Base-by-base conservation (phyloP, 2,329 filamentous ascomycete species). In the Pleurostoma richardsiae region DNA sequence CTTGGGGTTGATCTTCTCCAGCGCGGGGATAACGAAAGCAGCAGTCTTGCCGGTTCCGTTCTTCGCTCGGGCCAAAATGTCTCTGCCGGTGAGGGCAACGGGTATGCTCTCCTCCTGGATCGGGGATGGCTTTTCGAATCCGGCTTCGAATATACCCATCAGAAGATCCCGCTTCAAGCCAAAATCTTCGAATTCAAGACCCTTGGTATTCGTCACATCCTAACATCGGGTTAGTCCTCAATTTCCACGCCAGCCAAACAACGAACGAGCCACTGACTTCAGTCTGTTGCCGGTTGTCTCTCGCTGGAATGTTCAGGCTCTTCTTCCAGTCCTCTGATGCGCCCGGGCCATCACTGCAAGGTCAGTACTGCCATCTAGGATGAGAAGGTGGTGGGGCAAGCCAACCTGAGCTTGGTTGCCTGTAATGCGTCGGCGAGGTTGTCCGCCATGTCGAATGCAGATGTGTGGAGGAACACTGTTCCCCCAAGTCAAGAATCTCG, bases 101-200 rank as follows among this genome's bases (percentile, higher is more conserved):
- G 94, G 94, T 61, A 99, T 96, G 46, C 94, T 90, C 73, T 97
- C 94, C 84, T 99, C 94, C 82, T 99, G 94, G 59, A 99, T 99
- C 8, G 94, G 94, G 48, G 94, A 99, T 11, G 94, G 94, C 72
- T 95, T 96, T 68, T 99, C 94, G 68, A 96, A 99, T 53, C 94
- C 94, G 57, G 94, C 94, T 74, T 99, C 94, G 68, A 97, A 99
- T 56, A 99, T 97, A 52, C 94, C 94, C 92, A 97, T 99, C 73
- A 99, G 82, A 51, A 99, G 75, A 65, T 96, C 89, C 64, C 94
- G 82, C 75, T 95, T 96, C 59, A 99, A 85, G 56, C 87, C 88
- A 66, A 99, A 96, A 57, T 97, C 89, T 70, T 99, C 95, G 63
- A 96, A 99, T 59, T 99, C 94, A 52, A 99, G 78, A 51, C 94